Conservation (phyloP, 306 rosid species). For the Cucumis melo region DNA sequence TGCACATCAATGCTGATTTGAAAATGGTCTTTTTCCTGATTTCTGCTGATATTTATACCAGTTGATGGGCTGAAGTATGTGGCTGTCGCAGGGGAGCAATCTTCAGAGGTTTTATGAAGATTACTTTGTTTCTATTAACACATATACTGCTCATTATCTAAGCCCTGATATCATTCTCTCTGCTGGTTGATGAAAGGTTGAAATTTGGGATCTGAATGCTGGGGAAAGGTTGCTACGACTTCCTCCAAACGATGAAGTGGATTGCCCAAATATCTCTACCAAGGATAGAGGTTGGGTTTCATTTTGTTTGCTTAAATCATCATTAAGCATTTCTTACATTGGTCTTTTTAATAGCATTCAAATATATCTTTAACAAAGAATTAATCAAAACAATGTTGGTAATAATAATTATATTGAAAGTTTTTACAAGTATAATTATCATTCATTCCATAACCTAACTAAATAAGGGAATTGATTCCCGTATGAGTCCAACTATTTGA, state of each 20-base stretch:
- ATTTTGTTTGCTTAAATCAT: neutral
- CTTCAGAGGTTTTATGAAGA: constrained; percentile 47
- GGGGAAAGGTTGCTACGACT: constrained; percentile 44
- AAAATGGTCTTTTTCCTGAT: neutral
- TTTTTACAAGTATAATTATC: neutral
- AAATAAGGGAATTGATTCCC: neutral
- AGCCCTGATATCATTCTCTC: constrained; percentile 6
- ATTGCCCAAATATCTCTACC: constrained; percentile 24
- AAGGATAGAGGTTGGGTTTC: constrained; percentile 39
- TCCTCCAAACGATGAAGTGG: constrained; percentile 28
- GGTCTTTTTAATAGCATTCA: neutral
- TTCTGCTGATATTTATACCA: constrained; percentile 16
- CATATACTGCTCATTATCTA: neutral
- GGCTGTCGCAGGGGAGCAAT: constrained; percentile 67
- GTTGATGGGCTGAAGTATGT: constrained; percentile 40
- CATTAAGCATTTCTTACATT: neutral
- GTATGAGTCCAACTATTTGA: neutral
- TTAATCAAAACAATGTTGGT: neutral
- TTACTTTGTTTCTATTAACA: constrained; percentile 4
- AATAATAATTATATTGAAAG: too few relatives aligned
- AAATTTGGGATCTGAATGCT: constrained; percentile 84
- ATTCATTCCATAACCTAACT: neutral
- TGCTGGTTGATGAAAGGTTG: constrained; percentile 46
- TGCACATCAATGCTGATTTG: neutral
- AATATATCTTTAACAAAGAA: neutral